phyloP scores from a whole-genome alignment of 768 basidiomycete genomes.

The Boletus coccyginus region DNA sequence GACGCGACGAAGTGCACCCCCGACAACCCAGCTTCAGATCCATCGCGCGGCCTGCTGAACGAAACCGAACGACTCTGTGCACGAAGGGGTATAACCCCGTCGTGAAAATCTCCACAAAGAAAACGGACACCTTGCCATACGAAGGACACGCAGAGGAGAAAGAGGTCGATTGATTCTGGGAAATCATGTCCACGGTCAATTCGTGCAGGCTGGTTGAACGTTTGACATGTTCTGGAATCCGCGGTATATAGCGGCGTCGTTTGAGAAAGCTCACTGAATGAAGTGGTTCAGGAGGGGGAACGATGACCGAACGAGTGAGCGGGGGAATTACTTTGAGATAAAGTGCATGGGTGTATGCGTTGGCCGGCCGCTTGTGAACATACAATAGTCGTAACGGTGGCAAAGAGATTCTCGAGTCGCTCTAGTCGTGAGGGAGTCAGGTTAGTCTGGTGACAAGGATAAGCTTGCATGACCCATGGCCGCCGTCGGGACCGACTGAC shows the following conservation, averaged over 20 bases:
- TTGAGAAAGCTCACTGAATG: too few relatives aligned
- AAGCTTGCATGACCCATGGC: too few relatives aligned
- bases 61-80: not conserved
- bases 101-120: not conserved
- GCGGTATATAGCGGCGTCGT: too few relatives aligned
- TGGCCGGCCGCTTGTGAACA: too few relatives aligned
- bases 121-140: not conserved
- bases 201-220: not conserved
- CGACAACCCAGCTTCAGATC: not conserved
- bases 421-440: too few relatives aligned
- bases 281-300: not conserved
- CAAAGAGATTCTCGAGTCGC: too few relatives aligned
- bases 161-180: not conserved
- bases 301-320: not conserved
- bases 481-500: too few relatives aligned
- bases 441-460: too few relatives aligned
- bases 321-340: not conserved
- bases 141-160: not conserved
- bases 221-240: not conserved
- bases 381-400: too few relatives aligned
- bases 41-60: not conserved
- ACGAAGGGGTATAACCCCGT: too few relatives aligned
- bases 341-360: not conserved
- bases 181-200: not conserved
- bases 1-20: not conserved